Percentiles rank a stretch among this genome's conserved stretches.
phyloP scores from a whole-genome alignment of 495 filamentous ascomycete genomes.

The Durotheca rogersii region DNA sequence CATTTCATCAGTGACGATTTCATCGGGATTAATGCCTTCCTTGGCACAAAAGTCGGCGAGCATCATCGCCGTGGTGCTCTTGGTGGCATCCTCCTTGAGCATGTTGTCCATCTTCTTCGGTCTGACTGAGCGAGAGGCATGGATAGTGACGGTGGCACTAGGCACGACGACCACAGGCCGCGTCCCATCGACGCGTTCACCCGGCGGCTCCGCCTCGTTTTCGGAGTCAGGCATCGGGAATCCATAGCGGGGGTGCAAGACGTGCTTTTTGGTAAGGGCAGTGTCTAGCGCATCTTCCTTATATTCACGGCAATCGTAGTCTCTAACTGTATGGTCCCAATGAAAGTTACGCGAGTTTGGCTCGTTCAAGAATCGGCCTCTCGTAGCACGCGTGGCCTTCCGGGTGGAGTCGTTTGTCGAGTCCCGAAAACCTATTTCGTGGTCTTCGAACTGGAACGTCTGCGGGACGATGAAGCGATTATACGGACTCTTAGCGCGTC shows the following conservation, averaged over 20 bases:
- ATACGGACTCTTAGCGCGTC: conserved; percentile 35
- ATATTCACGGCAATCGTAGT: conserved; percentile 45
- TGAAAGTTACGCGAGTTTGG: conserved; percentile 46
- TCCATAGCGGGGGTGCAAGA: conserved; percentile 46
- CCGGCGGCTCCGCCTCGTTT: conserved; percentile 41
- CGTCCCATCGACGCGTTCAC: conserved; percentile 33
- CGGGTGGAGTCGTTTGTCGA: conserved; percentile 47
- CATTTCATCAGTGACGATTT: conserved; percentile 39
- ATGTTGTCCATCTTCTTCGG: conserved; percentile 35
- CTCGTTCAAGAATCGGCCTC: conserved; percentile 43
- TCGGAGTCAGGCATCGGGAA: conserved; percentile 40
- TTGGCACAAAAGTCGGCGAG: conserved; percentile 34
- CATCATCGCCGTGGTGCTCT: conserved; percentile 17
- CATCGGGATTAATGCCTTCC: conserved; percentile 36
- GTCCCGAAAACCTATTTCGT: conserved; percentile 54
- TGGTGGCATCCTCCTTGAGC: conserved; percentile 21
- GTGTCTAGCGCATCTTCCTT: conserved; percentile 44
- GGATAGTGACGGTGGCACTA: conserved; percentile 33
- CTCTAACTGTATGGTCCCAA: conserved; percentile 43
- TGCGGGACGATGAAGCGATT: conserved; percentile 49
- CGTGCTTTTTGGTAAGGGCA: conserved; percentile 43
- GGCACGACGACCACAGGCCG: conserved; percentile 42
- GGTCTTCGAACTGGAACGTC: conserved; percentile 39
- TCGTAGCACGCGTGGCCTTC: conserved; percentile 39
- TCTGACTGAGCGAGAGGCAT: conserved; percentile 46